Base-by-base conservation (phyloP, 2,329 filamentous ascomycete species). In the Coccinonectria pachysandricola region DNA sequence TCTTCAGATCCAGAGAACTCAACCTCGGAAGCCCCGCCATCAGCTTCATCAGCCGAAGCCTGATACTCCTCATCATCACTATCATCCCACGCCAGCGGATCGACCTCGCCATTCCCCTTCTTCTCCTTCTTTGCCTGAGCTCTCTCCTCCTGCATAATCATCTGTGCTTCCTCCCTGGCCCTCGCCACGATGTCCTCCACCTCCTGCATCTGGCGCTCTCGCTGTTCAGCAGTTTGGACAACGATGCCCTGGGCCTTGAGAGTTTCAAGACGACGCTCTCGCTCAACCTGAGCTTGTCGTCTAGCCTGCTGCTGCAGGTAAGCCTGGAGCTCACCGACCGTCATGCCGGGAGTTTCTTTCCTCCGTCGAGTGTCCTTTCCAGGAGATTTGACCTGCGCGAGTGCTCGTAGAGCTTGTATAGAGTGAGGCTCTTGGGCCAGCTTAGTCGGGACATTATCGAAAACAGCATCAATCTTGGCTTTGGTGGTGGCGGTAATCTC, bases 141-240 rank as follows among this genome's bases (percentile, higher is more conserved):
- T 37, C 75, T 75, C 56, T 98, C 91, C 24, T 75, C 65, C 43
- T 79, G 74, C 54, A 78, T 79, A 25, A 96, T 76, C 40, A 80
- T 76, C 19, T 52, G 40, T 2, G 79, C 87, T 49, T 96, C 84
- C 35, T 75, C 67, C 31, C 86, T 70, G 12, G 87, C 88, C 44
- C 79, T 86, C 24, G 88, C 79, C 14, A 96, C 72, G 34, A 96
- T 70, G 45, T 95, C 80, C 42, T 96, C 91, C 8, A 94, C 75
- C 32, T 87, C 75, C 31, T 81, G 75, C 52, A 85, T 74, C 49
- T 93, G 80, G 17, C 74, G 72, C 47, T 87, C 81, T 12, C 83
- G 75, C 52, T 98, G 87, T 53, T 95, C 88, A 3, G 78, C 74
- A 1, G 83, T 94, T 51, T 87, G 79, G 11, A 96, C 65, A 13